A percentile compares a stretch with the other conserved stretches of the same genome.
phyloP scores from a whole-genome alignment of 225 moss, liverwort and hornwort genomes.

The Ulota crispa region DNA sequence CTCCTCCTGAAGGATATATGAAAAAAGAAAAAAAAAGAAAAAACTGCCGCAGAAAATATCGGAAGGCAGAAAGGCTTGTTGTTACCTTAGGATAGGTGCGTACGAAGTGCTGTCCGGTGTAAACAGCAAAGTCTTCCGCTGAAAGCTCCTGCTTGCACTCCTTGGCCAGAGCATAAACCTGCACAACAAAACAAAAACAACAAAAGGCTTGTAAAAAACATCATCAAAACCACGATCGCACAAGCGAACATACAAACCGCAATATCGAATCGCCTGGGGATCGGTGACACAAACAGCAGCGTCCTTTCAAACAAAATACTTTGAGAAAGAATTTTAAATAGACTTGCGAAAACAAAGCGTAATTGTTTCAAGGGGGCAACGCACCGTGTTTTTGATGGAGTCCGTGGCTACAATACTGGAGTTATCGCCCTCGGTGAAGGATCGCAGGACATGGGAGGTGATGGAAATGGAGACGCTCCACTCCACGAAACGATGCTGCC shows the following conservation, averaged over 20 bases:
- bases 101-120: constrained; percentile 69
- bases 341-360: background rate
- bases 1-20: background rate
- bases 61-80: background rate
- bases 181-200: background rate
- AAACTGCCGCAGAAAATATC: background rate
- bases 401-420: constrained; percentile 89
- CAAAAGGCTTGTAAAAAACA: background rate
- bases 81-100: constrained; percentile 79
- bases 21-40: background rate
- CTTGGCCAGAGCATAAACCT: constrained; percentile 90
- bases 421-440: constrained; percentile 77
- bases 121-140: constrained; percentile 74
- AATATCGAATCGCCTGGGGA: background rate
- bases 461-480: constrained; percentile 84
- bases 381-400: constrained; percentile 95
- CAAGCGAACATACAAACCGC: no score
- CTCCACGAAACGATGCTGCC: constrained; percentile 59
- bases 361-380: background rate
- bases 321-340: background rate
- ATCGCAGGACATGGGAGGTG: constrained; percentile 57
- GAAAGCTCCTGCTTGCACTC: constrained; percentile 64
- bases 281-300: background rate
- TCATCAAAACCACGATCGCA: no score
- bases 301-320: background rate